A percentile compares a stretch with the other conserved stretches of the same genome.
Conservation (phyloP, 2,329 filamentous ascomycete species). For the Alternaria solani region DNA sequence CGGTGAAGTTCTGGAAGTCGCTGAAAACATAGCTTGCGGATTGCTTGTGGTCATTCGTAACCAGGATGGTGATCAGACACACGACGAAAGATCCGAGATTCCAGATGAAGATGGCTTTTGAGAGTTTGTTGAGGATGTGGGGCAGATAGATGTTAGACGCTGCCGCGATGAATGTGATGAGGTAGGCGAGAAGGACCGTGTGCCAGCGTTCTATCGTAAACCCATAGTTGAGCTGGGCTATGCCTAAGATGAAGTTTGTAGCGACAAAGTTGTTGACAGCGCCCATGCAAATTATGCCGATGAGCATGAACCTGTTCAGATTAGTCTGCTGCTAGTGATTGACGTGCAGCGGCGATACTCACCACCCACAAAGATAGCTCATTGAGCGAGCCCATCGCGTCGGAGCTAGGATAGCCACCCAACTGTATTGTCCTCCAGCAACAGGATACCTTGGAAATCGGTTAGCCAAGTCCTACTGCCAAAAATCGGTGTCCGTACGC, state of each 20-base stretch:
- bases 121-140: constrained; percentile 61
- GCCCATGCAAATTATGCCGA: constrained; percentile 61
- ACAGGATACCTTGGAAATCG: constrained; percentile 56
- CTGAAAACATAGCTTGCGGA: constrained; percentile 63
- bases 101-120: constrained; percentile 60
- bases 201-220: constrained; percentile 66
- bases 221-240: constrained; percentile 60
- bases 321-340: background rate
- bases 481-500: constrained; percentile 37
- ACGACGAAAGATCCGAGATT: constrained; percentile 63
- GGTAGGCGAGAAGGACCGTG: constrained; percentile 62
- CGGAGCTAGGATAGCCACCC: constrained; percentile 66
- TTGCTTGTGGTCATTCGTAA: constrained; percentile 63
- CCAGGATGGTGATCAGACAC: constrained; percentile 61
- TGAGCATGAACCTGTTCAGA: constrained; percentile 31
- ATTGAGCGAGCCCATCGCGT: constrained; percentile 47
- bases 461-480: constrained; percentile 4
- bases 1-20: constrained; percentile 64
- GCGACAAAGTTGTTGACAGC: constrained; percentile 63
- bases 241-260: constrained; percentile 59
- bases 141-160: constrained; percentile 61
- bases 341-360: constrained; percentile 41
- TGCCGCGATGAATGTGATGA: constrained; percentile 56
- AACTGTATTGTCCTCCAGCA: constrained; percentile 65
- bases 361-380: constrained; percentile 53